Evolutionary conservation across 768 basidiomycete genomes (phyloP), one percentile per base, ranked within the genome.

Genomic region (Boletus tylopilopsis): DNA sequence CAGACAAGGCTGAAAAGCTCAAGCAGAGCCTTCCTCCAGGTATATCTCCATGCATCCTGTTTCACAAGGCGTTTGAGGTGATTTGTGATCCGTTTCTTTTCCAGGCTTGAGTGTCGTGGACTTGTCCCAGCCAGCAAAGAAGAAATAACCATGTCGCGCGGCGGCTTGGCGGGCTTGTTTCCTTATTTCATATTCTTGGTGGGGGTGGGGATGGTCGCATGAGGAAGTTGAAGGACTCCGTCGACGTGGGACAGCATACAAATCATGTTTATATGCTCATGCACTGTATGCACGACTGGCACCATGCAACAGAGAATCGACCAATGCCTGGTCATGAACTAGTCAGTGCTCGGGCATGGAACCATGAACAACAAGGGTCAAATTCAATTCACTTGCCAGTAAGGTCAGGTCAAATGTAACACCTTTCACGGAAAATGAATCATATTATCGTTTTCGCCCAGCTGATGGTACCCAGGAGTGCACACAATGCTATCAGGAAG

Each of bases 1-100:
- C 90, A 65, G 94, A 96, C 72, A 98, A 97, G 80, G 95, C 96
- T 34, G 94, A 96, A 71, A 99, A 97, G 79, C 84, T 99, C 63
- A 83, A 87, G 77, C 90, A 90, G 77, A 86, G 84, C 65, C 78
- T 99, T 44, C 95, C 95, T 45, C 96, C 96, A 64, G 91, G 95
- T 94, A 66, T 62, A 88, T 73, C 21, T 34, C 2, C 10, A 1
- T 0, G 4, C 13, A 21, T 29, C 29, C 29, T 13, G 10, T 30
- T 30, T 29, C 27, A 11, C 2, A 9, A 11, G 27, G 29, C 13
- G 29, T 11, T 30, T 30, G 12, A 30, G n/a, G n/a, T n/a, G n/a
- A n/a, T n/a, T n/a, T n/a, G n/a, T n/a, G n/a, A n/a, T n/a, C n/a
- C n/a, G n/a, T n/a, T n/a, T n/a, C n/a, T n/a, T n/a, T n/a, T n/a